Evolutionary conservation across 768 basidiomycete genomes (phyloP).

Genomic region (Naematelia aurantialba): DNA sequence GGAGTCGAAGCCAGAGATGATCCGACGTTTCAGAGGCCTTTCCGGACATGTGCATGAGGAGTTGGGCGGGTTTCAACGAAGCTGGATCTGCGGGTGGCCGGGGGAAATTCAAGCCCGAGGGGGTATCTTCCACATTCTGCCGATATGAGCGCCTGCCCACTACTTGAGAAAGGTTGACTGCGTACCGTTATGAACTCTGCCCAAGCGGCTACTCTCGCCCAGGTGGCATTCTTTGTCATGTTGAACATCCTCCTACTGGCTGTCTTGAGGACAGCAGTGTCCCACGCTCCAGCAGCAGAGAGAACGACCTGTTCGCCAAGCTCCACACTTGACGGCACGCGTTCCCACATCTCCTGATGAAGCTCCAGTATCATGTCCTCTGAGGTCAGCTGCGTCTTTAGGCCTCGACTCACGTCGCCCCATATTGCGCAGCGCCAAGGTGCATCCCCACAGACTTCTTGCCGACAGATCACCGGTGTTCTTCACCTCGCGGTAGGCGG

Average conservation of each 20-base stretch:
- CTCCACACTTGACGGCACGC: constrained; percentile 14
- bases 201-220: constrained; percentile 39
- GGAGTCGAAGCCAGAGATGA: constrained; percentile 34
- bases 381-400: constrained; percentile 2
- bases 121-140: background rate
- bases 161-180: background rate
- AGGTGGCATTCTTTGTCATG: constrained; percentile 22
- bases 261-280: constrained; percentile 18
- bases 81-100: background rate
- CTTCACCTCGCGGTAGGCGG: constrained; percentile 17
- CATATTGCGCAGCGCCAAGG: constrained; percentile 13
- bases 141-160: background rate
- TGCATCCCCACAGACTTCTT: constrained; percentile 16
- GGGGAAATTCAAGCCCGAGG: background rate
- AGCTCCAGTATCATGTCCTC: constrained; percentile 28
- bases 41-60: constrained; percentile 10
- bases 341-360: constrained; percentile 21
- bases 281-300: constrained; percentile 18
- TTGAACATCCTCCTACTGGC: constrained; percentile 38
- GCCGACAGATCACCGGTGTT: constrained; percentile 24
- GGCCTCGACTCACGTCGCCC: constrained; percentile 24
- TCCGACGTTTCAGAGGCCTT: constrained; percentile 22
- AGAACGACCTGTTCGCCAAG: constrained; percentile 37
- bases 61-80: constrained; percentile 11
- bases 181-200: constrained; percentile 37